These are phyloP conservation scores for Tuber borchii DNA, from an alignment of 495 filamentous ascomycete genomes.

Conservation along the genomic window DNA sequence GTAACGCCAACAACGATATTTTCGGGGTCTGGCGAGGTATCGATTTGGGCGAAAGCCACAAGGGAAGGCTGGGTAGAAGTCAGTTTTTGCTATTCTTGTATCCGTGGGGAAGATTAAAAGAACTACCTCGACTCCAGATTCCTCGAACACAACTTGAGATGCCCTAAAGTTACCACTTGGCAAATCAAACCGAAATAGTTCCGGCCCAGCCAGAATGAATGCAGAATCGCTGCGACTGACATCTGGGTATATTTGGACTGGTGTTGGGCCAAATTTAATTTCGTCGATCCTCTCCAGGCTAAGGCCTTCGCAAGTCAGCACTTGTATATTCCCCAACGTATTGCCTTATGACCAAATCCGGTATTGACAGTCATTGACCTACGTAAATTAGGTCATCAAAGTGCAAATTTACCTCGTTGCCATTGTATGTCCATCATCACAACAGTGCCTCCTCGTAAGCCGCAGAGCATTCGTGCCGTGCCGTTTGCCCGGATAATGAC, in stretches of 20 bases:
- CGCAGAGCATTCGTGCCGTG: constrained; percentile 33
- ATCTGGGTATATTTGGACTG: constrained; percentile 37
- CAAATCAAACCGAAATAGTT: constrained; percentile 41
- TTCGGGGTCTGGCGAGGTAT: constrained; percentile 33
- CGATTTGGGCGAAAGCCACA: constrained; percentile 36
- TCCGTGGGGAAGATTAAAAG: background rate
- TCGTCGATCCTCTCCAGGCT: constrained; percentile 49
- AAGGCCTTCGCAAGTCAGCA: constrained; percentile 39
- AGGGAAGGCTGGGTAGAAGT: constrained; percentile 30
- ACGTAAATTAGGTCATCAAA: constrained; percentile 30
- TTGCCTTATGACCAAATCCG: background rate
- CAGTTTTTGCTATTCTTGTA: background rate
- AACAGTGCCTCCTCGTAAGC: constrained; percentile 38
- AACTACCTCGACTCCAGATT: constrained; percentile 32
- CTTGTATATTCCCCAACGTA: constrained; percentile 7
- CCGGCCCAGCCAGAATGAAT: constrained; percentile 40
- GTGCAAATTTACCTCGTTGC: constrained; percentile 24
- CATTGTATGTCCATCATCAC: constrained; percentile 29
- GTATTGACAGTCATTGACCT: constrained; percentile 20
- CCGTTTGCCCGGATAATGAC: constrained; percentile 27
- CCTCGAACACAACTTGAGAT: constrained; percentile 40
- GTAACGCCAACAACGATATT: constrained; percentile 39
- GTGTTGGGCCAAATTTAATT: constrained; percentile 48
- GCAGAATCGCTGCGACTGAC: constrained; percentile 33
- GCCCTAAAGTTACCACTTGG: constrained; percentile 35